phyloP scores from a whole-genome alignment of 257 asterid genomes.

The Ilex aquifolium region DNA sequence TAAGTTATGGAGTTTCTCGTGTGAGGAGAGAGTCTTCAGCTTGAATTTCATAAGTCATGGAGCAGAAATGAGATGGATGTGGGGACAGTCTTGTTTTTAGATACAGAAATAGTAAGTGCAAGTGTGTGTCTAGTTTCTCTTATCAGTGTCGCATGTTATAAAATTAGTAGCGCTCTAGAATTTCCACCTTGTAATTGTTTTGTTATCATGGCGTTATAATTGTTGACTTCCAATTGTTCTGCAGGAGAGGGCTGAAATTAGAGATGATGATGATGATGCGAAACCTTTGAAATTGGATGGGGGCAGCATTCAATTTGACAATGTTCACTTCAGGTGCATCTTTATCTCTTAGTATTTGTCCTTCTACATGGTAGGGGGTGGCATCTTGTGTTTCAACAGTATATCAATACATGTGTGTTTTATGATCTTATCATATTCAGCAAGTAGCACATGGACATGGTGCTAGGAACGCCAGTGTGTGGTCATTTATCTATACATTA shows the following conservation, averaged over 20 bases:
- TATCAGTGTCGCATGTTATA: too few relatives aligned
- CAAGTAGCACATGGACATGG: not conserved
- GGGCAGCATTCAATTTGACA: conserved; percentile 71
- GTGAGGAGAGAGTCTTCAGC: too few relatives aligned
- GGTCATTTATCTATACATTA: conserved; percentile 8
- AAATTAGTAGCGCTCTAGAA: too few relatives aligned
- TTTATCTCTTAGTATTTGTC: conserved; percentile 10
- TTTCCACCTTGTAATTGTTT: too few relatives aligned
- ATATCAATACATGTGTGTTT: not conserved
- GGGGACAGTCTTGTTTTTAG: too few relatives aligned
- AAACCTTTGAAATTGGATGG: conserved; percentile 64
- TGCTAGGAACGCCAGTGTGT: not conserved
- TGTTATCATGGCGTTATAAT: too few relatives aligned
- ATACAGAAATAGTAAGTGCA: too few relatives aligned
- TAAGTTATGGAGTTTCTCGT: too few relatives aligned
- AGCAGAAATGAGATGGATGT: too few relatives aligned
- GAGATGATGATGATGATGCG: conserved; percentile 47
- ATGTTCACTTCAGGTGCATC: conserved; percentile 84
- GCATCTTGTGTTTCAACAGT: not conserved
- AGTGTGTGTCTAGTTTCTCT: too few relatives aligned
- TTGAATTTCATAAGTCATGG: too few relatives aligned
- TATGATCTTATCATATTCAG: conserved; percentile 11
- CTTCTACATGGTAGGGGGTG: conserved; percentile 9
- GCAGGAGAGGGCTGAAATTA: conserved; percentile 83
- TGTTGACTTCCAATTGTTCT: not conserved